Evolutionary conservation across 805 yeast genomes (phyloP).

Genomic region (Candida coleopterorum): DNA sequence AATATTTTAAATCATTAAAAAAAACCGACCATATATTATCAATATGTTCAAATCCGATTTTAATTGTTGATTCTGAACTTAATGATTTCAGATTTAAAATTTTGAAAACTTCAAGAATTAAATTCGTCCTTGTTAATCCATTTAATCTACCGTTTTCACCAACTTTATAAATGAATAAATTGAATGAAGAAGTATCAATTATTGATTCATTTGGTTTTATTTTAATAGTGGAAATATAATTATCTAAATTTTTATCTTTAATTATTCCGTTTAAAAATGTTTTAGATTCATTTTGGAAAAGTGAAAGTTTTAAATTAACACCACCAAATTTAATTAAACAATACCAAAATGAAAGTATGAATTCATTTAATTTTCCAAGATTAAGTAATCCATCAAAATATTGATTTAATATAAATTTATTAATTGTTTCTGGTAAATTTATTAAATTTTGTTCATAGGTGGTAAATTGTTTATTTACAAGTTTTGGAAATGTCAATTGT

Average conservation of each 20-base stretch:
- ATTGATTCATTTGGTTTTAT: neutral
- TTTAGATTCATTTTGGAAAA: neutral
- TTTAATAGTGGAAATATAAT: constrained; percentile 8
- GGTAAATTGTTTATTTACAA: constrained; percentile 3
- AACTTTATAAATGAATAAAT: constrained; percentile 30
- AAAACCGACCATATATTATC: constrained; percentile 24
- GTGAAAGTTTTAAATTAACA: neutral
- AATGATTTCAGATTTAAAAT: constrained; percentile 15
- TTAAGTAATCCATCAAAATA: constrained; percentile 26
- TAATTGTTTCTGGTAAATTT: constrained; percentile 14
- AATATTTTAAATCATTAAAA: constrained; percentile 14
- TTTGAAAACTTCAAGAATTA: constrained; percentile 24
- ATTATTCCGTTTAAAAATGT: constrained; percentile 3
- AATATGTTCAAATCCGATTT: constrained; percentile 24
- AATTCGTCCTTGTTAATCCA: constrained; percentile 16
- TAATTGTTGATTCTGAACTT: constrained; percentile 15
- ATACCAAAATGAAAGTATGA: constrained; percentile 28
- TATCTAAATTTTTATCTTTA: neutral
- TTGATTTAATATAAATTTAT: constrained; percentile 27
- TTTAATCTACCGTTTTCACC: constrained; percentile 18
- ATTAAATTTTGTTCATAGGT: neutral
- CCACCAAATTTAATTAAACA: constrained; percentile 29
- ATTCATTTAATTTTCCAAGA: constrained; percentile 28
- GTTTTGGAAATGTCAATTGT: neutral
- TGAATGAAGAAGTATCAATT: constrained; percentile 27